These are phyloP conservation scores for Plasmopara muralis DNA, from an alignment of 352 stramenopile species.

Conservation along the genomic window DNA sequence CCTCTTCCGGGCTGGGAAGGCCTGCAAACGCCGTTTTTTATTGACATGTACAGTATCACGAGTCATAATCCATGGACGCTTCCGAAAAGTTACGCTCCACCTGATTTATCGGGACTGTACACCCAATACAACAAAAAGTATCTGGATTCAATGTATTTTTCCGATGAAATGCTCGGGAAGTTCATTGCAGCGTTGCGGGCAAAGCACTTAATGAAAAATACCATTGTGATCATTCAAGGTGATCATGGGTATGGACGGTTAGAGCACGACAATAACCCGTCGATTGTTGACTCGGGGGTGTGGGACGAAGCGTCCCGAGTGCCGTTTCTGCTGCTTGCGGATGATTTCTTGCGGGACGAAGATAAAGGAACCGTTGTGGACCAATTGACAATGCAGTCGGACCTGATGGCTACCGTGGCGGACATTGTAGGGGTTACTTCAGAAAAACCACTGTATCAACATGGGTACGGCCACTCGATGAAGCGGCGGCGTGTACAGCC, in stretches of 20 bases:
- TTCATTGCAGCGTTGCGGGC: constrained; percentile 44
- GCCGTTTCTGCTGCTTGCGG: constrained; percentile 57
- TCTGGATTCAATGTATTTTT: constrained; percentile 63
- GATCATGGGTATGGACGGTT: constrained; percentile 62
- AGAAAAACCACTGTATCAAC: constrained; percentile 48
- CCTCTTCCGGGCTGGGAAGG: constrained; percentile 44
- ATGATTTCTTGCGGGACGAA: constrained; percentile 45
- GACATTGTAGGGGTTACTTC: constrained; percentile 50
- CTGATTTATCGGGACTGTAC: constrained; percentile 48
- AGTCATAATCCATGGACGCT: constrained; percentile 62
- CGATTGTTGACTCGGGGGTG: constrained; percentile 48
- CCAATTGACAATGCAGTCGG: constrained; percentile 63
- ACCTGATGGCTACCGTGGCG: constrained; percentile 66
- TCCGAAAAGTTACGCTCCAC: constrained; percentile 36
- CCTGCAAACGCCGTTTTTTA: constrained; percentile 61
- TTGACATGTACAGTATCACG: constrained; percentile 75
- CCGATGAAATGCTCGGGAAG: constrained; percentile 53
- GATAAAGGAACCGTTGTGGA: constrained; percentile 43
- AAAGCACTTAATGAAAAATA: constrained; percentile 66
- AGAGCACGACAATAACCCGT: constrained; percentile 67
- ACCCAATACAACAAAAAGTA: constrained; percentile 67
- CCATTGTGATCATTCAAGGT: constrained; percentile 60
- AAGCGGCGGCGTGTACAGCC: constrained; percentile 30
- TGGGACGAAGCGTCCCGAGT: constrained; percentile 60
- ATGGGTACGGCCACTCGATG: constrained; percentile 69